Conservation (phyloP, 2,329 filamentous ascomycete species). For the Dendrostoma leiphaemia region DNA sequence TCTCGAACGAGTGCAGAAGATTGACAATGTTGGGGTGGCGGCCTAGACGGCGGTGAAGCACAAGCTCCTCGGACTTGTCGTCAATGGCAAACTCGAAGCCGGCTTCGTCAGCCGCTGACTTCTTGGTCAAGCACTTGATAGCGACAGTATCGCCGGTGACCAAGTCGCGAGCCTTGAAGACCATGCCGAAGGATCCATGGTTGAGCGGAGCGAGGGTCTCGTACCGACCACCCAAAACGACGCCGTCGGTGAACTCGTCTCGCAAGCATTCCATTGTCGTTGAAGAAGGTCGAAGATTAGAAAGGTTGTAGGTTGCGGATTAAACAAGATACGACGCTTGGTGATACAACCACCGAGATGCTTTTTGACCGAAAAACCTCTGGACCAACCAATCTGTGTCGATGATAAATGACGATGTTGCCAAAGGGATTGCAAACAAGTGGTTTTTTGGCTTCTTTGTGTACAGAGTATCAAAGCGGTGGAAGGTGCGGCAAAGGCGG, state of each 20-base stretch:
- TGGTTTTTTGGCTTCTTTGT: slow-evolving; percentile 10
- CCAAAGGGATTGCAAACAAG: slow-evolving; percentile 4
- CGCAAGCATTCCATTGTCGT: slow-evolving; percentile 76
- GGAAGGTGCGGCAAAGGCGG: slow-evolving; percentile 3
- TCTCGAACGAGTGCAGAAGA: slow-evolving; percentile 87
- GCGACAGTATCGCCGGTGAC: slow-evolving; percentile 78
- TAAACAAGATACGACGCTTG: slow-evolving; percentile 23
- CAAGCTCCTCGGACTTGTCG: slow-evolving; percentile 77
- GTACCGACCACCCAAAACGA: slow-evolving; percentile 85
- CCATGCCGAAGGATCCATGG: slow-evolving; percentile 98
- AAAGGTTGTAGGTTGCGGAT: slow-evolving; percentile 23
- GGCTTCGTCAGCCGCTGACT: slow-evolving; percentile 57
- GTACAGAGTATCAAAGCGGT: slow-evolving; percentile 7
- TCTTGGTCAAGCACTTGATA: slow-evolving; percentile 95
- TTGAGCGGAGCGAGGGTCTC: slow-evolving; percentile 92
- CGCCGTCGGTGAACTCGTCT: slow-evolving; percentile 75
- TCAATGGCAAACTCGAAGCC: slow-evolving; percentile 70
- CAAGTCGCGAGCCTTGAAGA: slow-evolving; percentile 86
- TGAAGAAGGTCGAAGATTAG: slow-evolving; percentile 19
- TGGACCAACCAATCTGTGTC: slow-evolving; percentile 19
- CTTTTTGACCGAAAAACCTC: slow-evolving; percentile 15
- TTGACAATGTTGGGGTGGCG: slow-evolving; percentile 92
- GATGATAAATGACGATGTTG: slow-evolving; percentile 19
- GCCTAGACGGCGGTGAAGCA: slow-evolving; percentile 76
- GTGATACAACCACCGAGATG: slow-evolving; percentile 25